phyloP scores from a whole-genome alignment of 306 rosid species.

The Lathyrus tuberosus region DNA sequence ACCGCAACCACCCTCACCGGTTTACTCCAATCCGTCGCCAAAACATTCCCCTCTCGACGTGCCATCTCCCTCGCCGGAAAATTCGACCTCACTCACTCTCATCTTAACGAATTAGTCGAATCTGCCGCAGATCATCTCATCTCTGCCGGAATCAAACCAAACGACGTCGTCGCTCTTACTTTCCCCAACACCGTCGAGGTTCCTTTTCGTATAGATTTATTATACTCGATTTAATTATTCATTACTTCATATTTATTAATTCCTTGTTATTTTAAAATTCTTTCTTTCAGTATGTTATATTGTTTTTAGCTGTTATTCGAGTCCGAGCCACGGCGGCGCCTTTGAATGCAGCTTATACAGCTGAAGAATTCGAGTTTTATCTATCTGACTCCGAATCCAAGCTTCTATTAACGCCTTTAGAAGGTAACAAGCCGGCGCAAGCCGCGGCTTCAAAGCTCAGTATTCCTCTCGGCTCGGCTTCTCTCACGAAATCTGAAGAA shows the following conservation, averaged over 20 bases:
- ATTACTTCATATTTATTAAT: background rate
- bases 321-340: slow-evolving; percentile 91
- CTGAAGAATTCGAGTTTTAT: slow-evolving; percentile 86
- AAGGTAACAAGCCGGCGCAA: slow-evolving; percentile 56
- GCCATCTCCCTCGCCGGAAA: slow-evolving; percentile 71
- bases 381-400: slow-evolving; percentile 79
- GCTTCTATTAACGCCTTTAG: slow-evolving; percentile 61
- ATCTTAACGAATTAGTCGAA: slow-evolving; percentile 57
- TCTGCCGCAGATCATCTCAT: slow-evolving; percentile 61
- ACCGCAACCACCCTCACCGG: slow-evolving; percentile 56
- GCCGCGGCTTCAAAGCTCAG: slow-evolving; percentile 66
- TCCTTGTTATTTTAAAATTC: too few relatives aligned
- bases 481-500: slow-evolving; percentile 35
- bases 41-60: slow-evolving; percentile 54
- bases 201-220: too few relatives aligned
- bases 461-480: slow-evolving; percentile 56
- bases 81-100: slow-evolving; percentile 62
- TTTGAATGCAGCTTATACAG: slow-evolving; percentile 76
- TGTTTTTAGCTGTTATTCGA: slow-evolving; percentile 81
- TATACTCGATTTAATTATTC: background rate
- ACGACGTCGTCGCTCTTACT: slow-evolving; percentile 83
- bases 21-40: slow-evolving; percentile 51
- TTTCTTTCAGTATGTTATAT: slow-evolving; percentile 56
- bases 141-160: slow-evolving; percentile 59
- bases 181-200: slow-evolving; percentile 87